Evolutionary conservation across 805 yeast species (phyloP), one percentile per base, ranked within the genome.

Genomic region (Groenewaldozyma salmanticensis): DNA sequence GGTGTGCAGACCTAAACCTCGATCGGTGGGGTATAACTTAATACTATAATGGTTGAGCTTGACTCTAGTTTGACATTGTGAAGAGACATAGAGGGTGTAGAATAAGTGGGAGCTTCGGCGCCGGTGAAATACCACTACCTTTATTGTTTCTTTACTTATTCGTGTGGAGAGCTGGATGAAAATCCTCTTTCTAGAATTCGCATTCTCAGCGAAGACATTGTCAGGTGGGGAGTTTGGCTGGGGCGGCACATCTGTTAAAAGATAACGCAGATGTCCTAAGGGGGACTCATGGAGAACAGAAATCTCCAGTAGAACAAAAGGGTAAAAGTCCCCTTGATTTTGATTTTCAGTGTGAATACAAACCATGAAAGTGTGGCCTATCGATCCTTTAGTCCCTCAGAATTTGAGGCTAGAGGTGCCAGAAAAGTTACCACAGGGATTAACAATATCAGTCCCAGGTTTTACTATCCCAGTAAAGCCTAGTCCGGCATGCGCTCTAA

Each of bases 301-400:
- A 64, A 65, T 62, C 66, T 61, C 64, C 67, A 61, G 67, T 63
- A 63, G 67, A 64, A 62, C 64, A 64, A 64, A 63, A 63, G 67
- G 68, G 68, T 61, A 62, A 64, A 63, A 62, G 66, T 51, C 66
- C 64, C 66, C 64, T 61, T 61, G 67, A 57, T 63, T 63, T 63
- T 63, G 67, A 62, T 63, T 62, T 64, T 63, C 68, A 63, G 67
- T 62, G 68, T 62, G 67, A 63, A 59, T 62, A 59, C 64, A 62
- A 62, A 62, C 66, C 67, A 62, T 62, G 68, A 63, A 64, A 65
- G 66, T 62, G 70, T 63, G 67, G 68, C 70, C 69, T 64, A 66
- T 65, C 68, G 70, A 64, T 64, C 67, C 68, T 64, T 63, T 62
- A 61, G 63, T 57, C 61, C 66, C 65, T 60, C 66, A 59, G 67